Evolutionary conservation across 208 protist genomes (phyloP), one percentile per base, ranked within the genome.

Genomic region (Acanthamoeba triangularis): DNA sequence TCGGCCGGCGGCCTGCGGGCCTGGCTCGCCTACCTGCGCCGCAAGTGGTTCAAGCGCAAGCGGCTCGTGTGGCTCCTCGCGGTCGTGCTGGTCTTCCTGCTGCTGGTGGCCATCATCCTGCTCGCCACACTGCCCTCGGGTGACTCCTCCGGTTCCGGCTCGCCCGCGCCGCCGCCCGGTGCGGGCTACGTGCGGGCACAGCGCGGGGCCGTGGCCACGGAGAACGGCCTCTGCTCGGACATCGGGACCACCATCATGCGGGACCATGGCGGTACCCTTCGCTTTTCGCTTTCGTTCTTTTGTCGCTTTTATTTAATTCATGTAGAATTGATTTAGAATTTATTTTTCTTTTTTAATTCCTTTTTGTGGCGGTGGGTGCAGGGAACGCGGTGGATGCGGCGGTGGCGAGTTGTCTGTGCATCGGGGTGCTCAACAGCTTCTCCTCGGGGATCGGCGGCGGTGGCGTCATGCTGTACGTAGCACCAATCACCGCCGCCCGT

Each of bases 351-450:
- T 2, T n/a, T 65, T 65, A n/a, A 41, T 41, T 41, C 1, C 37
- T 4, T 41, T 30, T 65, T n/a, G n/a, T n/a, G n/a, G n/a, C n/a
- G n/a, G n/a, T n/a, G n/a, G n/a, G n/a, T n/a, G 49, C 63, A 76
- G 97, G 96, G 25, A 97, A 96, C 67, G 96, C 97, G 2, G 90
- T 97, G 33, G 97, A 97, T 78, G 96, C 96, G 3, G 96, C 95
- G 2, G 74, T 97, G 8, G 85, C 96, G 3, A 37, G 92, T 72
- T 49, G 47, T 20, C 87, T 97, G 37, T 97, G 97, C 69, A 52
- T 97, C 20, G 97, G 97, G 28, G 91, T 95, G 10, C 90, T 96
- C 28, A 59, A 96, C 41, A 52, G 95, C 61, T 94, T 93, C 63
- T 65, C 95, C 20, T 95, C 80, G 59, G 97, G 97, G 20, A 97